Conservation (phyloP, 1,139 yeast genomes). For the Candida sp. region DNA sequence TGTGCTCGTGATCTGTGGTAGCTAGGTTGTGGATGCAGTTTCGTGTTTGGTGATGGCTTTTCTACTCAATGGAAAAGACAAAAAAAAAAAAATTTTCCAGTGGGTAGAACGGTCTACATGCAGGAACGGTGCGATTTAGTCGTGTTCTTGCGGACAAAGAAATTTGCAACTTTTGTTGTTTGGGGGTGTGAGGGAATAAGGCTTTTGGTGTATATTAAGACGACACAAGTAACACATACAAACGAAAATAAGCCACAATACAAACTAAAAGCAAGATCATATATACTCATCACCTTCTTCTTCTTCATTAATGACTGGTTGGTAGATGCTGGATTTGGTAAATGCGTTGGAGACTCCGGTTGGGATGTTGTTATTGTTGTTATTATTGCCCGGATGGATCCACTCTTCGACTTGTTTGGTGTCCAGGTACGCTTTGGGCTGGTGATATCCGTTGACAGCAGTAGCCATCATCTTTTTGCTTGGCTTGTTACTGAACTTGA, state of each 20-base stretch:
- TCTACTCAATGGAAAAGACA: neutral
- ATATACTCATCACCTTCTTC: constrained; percentile 23
- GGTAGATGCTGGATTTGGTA: constrained; percentile 17
- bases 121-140: constrained; percentile 3
- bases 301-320: constrained; percentile 31
- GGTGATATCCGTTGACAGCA: constrained; percentile 1
- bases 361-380: neutral
- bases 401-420: constrained; percentile 17
- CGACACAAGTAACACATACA: neutral
- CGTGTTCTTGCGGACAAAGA: neutral
- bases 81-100: constrained; percentile 13
- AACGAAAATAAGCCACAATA: neutral
- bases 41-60: neutral
- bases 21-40: neutral
- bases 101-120: neutral
- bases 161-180: neutral
- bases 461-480: constrained; percentile 6
- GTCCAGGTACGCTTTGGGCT: constrained; percentile 14
- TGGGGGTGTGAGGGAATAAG: neutral
- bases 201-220: neutral
- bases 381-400: constrained; percentile 8
- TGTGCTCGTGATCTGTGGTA: too few species aligned
- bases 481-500: constrained; percentile 18
- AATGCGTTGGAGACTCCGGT: neutral
- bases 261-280: neutral